Evolutionary conservation across 148 eudicot genomes (phyloP).

Genomic region (Rhododendron vialii): DNA sequence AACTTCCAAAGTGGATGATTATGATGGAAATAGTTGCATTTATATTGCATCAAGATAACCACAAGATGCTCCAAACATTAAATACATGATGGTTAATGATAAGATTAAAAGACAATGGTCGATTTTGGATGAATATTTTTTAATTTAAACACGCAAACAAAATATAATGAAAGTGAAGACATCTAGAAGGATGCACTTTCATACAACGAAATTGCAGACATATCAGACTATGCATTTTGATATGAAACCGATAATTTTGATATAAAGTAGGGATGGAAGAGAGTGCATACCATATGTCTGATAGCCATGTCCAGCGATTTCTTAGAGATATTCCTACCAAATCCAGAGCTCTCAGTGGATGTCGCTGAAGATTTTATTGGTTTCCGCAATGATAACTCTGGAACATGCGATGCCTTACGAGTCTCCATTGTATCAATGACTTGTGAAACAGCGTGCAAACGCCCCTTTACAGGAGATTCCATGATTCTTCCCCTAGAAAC

Average conservation of each 20-base stretch:
- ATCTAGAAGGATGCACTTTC: not conserved
- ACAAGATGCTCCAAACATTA: not conserved
- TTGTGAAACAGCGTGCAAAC: constrained; percentile 47
- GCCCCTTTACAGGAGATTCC: constrained; percentile 58
- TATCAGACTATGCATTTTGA: not conserved
- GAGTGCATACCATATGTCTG: constrained; percentile 70
- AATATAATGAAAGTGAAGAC: not conserved
- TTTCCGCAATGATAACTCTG: constrained; percentile 59
- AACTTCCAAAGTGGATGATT: not conserved
- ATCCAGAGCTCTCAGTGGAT: constrained; percentile 53
- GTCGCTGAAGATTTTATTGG: constrained; percentile 49
- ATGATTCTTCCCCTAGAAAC: constrained; percentile 60
- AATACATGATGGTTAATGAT: not conserved
- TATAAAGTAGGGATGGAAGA: not conserved
- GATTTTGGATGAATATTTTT: not conserved
- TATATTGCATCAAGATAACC: not conserved
- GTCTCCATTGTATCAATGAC: constrained; percentile 42
- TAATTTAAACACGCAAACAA: not conserved
- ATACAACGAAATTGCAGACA: constrained; percentile 3
- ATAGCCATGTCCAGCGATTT: constrained; percentile 96
- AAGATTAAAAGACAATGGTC: not conserved
- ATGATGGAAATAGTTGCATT: not conserved
- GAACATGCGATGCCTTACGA: constrained; percentile 41
- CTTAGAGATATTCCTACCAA: constrained; percentile 90
- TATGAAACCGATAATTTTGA: not conserved